Conservation (phyloP, 75 land plant species). For the Ceratopteris richardii region DNA sequence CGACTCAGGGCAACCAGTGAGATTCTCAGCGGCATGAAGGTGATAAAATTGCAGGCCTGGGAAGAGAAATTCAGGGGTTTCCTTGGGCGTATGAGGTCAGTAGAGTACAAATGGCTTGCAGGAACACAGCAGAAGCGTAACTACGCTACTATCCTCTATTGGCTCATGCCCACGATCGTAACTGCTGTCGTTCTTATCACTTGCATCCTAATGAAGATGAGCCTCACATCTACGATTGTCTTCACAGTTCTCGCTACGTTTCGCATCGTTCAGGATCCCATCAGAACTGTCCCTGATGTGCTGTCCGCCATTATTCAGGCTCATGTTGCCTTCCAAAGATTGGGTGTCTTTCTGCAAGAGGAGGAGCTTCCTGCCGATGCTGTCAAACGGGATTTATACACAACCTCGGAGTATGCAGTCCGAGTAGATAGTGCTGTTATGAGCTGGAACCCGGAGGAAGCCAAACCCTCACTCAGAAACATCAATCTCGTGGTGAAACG, state of each 20-base stretch:
- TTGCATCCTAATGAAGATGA: conserved; percentile 11
- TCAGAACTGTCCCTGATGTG: conserved; percentile 17
- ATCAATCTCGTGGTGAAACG: conserved; percentile 14
- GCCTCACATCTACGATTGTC: conserved; percentile 13
- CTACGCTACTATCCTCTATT: conserved; percentile 8
- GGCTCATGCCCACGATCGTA: conserved; percentile 21
- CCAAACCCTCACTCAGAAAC: conserved; percentile 14
- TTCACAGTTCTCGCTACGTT: conserved; percentile 24
- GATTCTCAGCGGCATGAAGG: conserved; percentile 23
- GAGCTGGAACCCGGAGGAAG: conserved; percentile 17
- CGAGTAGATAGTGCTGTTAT: conserved; percentile 7
- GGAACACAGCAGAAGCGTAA: conserved; percentile 9
- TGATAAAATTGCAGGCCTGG: conserved; percentile 30
- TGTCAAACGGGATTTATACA: conserved; percentile 6
- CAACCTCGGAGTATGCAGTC: conserved; percentile 1
- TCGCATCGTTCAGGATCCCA: conserved; percentile 26
- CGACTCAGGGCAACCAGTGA: conserved; percentile 25
- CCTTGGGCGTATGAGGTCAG: conserved; percentile 6
- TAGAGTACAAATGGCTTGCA: conserved; percentile 15
- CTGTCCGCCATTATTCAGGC: conserved; percentile 14
- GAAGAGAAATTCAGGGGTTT: conserved; percentile 13
- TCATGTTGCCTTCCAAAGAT: conserved; percentile 13
- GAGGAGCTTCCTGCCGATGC: conserved; percentile 21
- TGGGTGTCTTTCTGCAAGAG: conserved; percentile 11
- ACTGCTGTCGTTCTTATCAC: conserved; percentile 10